phyloP scores from a whole-genome alignment of 139 green algal genomes.

The Ettlia oleoabundans region DNA sequence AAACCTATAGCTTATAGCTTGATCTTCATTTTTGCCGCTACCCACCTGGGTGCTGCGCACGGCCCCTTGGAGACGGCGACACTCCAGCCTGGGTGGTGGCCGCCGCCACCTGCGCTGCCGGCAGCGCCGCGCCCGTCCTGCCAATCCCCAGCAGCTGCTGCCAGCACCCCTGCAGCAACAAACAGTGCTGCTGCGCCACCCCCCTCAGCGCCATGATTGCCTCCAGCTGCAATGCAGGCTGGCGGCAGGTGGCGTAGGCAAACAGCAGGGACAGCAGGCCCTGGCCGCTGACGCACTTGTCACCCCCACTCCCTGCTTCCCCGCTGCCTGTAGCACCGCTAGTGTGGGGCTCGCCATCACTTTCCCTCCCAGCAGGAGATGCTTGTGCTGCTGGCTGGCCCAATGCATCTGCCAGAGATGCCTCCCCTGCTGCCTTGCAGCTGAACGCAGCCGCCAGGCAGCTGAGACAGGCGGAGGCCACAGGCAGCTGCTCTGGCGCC shows the following conservation, averaged over 20 bases:
- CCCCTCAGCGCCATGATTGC: constrained; percentile 40
- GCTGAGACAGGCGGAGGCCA: constrained; percentile 24
- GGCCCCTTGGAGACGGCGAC: too few species aligned
- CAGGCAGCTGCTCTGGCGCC: not conserved
- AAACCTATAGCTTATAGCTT: too few species aligned
- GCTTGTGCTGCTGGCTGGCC: too few species aligned
- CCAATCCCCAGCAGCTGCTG: constrained; percentile 7
- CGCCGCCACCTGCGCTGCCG: not conserved
- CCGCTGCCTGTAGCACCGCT: too few species aligned
- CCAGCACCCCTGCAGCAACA: constrained; percentile 10
- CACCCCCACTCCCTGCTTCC: not conserved
- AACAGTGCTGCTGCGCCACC: constrained; percentile 33
- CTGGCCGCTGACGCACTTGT: constrained; percentile 55
- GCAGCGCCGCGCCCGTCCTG: not conserved
- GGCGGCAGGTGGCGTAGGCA: not conserved
- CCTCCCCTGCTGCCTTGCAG: constrained; percentile 36
- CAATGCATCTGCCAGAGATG: not conserved
- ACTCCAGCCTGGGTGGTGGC: not conserved
- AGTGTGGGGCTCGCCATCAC: too few species aligned
- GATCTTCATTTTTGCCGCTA: too few species aligned
- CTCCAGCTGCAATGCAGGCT: constrained; percentile 28
- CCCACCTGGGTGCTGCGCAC: too few species aligned
- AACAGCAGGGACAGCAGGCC: constrained; percentile 34
- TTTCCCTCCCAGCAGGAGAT: too few species aligned
- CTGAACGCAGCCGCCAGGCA: constrained; percentile 56